These are phyloP conservation scores for Eimeria praecox DNA, from an alignment of 169 alveolate species.

Conservation along the genomic window DNA sequence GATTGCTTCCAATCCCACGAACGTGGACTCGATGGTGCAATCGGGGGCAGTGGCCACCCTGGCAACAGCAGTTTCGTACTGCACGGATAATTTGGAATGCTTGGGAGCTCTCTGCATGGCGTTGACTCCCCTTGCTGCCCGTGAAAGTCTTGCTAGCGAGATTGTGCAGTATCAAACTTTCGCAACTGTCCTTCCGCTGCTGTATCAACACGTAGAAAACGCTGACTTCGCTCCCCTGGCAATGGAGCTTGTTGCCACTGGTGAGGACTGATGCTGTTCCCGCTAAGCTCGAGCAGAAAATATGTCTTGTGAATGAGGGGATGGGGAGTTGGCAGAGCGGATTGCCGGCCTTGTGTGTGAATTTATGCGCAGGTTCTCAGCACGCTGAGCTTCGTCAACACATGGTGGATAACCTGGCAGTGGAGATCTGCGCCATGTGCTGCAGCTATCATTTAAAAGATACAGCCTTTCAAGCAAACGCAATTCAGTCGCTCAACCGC, in stretches of 20 bases:
- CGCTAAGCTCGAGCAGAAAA: not conserved
- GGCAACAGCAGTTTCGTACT: conserved; percentile 91
- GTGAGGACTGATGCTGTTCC: not conserved
- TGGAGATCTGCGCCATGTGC: conserved; percentile 94
- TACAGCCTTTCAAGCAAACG: conserved; percentile 89
- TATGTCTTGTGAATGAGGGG: not conserved
- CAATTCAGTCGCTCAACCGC: conserved; percentile 90
- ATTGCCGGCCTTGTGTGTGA: not conserved
- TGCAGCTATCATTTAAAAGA: conserved; percentile 93
- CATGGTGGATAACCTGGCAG: conserved; percentile 91
- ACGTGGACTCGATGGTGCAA: conserved; percentile 90
- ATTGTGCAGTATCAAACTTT: conserved; percentile 87
- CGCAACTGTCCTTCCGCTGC: conserved; percentile 90
- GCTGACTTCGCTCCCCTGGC: conserved; percentile 83
- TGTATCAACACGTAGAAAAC: conserved; percentile 90
- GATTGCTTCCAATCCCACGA: conserved; percentile 91
- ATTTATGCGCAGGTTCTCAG: conserved; percentile 89
- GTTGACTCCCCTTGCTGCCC: conserved; percentile 89
- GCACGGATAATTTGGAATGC: conserved; percentile 89
- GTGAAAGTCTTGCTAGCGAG: conserved; percentile 87
- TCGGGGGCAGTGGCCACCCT: conserved; percentile 93
- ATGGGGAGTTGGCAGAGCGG: not conserved
- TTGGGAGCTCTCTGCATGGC: conserved; percentile 93
- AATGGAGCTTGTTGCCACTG: conserved; percentile 84
- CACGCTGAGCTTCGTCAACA: conserved; percentile 92